Evolutionary conservation across 169 alveolate genomes (phyloP), one percentile per base, ranked within the genome.

Genomic region (Plasmodium adleri): DNA sequence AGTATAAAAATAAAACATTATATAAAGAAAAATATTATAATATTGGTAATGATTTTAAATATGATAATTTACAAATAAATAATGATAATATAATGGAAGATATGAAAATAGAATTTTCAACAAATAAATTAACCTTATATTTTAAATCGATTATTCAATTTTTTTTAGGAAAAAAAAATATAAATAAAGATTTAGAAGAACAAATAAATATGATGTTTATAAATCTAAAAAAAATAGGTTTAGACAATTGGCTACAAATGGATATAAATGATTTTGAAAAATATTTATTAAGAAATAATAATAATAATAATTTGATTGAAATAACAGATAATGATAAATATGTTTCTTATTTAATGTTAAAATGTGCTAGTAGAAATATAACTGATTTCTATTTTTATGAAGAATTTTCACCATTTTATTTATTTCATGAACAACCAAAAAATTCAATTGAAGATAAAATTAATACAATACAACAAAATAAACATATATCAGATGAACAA

Each of bases 371-470:
- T 28, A 59, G 90, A 45, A 80, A 80, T 72, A 80, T 80, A 67
- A 80, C 90, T 3, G 90, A 80, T 49, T 80, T 80, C 68, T 67
- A 39, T 56, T 80, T 66, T 80, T 80, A 80, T 62, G 90, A 80
- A 28, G 90, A 80, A 43, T 80, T 80, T 80, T 80, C 90, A 67
- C 90, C 90, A 10, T 80, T 80, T 68, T 71, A 80, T 80, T 80
- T 80, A 67, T 80, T 80, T 80, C 66, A 67, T 67, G 90, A 80
- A 49, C 67, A 67, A 54, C 90, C 90, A 7, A 80, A 80, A 67
- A 52, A 66, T 56, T 80, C 90, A 3, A 80, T 80, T 32, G 83
- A 80, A 47, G 90, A 80, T 49, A 80, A 39, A 26, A 66, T 80
- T 67, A 80, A 80, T 59, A n/a, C 32, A 15, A 9, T 80, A 62